These are phyloP conservation scores for Podospora sp. DNA, from an alignment of 495 filamentous ascomycete genomes.

Conservation along the genomic window DNA sequence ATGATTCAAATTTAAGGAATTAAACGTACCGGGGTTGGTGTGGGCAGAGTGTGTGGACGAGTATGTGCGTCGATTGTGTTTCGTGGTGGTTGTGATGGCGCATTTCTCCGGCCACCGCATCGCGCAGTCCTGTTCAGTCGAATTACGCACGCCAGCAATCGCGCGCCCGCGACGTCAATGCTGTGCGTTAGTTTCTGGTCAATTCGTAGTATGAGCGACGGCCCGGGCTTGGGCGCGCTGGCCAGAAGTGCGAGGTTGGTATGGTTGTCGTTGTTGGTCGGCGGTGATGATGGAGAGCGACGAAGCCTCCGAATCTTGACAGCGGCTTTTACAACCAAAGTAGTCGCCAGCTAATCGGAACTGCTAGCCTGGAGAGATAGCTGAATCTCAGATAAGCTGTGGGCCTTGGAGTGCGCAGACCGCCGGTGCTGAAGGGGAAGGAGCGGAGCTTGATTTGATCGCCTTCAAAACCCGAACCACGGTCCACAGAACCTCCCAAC, in stretches of 20 bases:
- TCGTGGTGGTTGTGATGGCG: slow-evolving; percentile 9
- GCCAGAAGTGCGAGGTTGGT: slow-evolving; percentile 9
- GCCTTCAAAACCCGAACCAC: slow-evolving; percentile 9
- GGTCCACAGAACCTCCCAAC: slow-evolving; percentile 5
- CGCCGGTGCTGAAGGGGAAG: slow-evolving; percentile 8
- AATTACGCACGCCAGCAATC: slow-evolving; percentile 4
- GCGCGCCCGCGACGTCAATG: slow-evolving; percentile 6
- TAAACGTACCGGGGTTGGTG: slow-evolving; percentile 6
- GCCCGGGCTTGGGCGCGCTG: slow-evolving; percentile 7
- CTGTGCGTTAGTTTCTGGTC: slow-evolving; percentile 9
- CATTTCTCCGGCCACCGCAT: slow-evolving; percentile 7
- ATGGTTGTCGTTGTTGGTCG: slow-evolving; percentile 9
- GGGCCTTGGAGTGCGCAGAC: slow-evolving; percentile 8
- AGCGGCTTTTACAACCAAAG: slow-evolving; percentile 10
- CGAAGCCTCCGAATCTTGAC: slow-evolving; percentile 9
- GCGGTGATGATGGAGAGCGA: slow-evolving; percentile 9
- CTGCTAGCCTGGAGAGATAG: slow-evolving; percentile 9
- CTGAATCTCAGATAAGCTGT: slow-evolving; percentile 8
- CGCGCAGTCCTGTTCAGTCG: slow-evolving; percentile 8
- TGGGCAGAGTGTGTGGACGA: slow-evolving; percentile 7
- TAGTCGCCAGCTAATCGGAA: slow-evolving; percentile 8
- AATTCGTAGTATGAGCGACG: slow-evolving; percentile 10
- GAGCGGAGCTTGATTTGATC: slow-evolving; percentile 9
- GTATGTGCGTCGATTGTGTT: slow-evolving; percentile 8
- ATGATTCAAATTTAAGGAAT: slow-evolving; percentile 11